Percentiles rank a stretch among this genome's conserved stretches.
phyloP scores from a whole-genome alignment of 306 rosid genomes.

The Luffa aegyptiaca region DNA sequence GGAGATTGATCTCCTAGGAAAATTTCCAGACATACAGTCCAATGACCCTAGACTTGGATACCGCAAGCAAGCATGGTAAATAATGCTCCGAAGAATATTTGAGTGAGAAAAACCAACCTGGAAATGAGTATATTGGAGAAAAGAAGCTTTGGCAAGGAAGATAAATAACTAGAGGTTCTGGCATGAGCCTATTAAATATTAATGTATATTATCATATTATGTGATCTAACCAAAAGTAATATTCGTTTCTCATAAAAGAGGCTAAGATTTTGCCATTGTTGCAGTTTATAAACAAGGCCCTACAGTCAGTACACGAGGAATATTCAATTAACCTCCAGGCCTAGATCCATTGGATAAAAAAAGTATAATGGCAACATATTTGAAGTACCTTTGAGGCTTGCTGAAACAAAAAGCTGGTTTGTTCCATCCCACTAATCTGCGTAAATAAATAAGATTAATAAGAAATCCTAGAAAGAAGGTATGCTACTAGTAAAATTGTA shows the following conservation, averaged over 20 bases:
- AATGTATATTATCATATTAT: not conserved
- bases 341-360: not conserved
- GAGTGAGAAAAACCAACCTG: constrained; percentile 98
- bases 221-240: constrained; percentile 2
- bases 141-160: not conserved
- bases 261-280: not conserved
- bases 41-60: constrained; percentile 58
- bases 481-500: not conserved
- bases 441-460: constrained; percentile 14
- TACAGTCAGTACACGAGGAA: not conserved
- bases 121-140: not conserved
- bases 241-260: not conserved
- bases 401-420: constrained; percentile 95
- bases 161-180: not conserved
- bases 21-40: constrained; percentile 25
- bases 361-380: constrained; percentile 8
- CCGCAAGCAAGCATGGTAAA: constrained; percentile 72
- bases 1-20: constrained; percentile 33
- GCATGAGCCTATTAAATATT: not conserved
- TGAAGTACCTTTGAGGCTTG: constrained; percentile 85
- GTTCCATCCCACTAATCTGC: constrained; percentile 99
- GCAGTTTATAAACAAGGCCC: not conserved
- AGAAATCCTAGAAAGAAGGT: not conserved
- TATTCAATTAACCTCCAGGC: not conserved
- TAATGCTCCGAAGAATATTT: constrained; percentile 70